phyloP scores from a whole-genome alignment of 2,329 filamentous ascomycete genomes.

The Davidsoniella eucalypti region DNA sequence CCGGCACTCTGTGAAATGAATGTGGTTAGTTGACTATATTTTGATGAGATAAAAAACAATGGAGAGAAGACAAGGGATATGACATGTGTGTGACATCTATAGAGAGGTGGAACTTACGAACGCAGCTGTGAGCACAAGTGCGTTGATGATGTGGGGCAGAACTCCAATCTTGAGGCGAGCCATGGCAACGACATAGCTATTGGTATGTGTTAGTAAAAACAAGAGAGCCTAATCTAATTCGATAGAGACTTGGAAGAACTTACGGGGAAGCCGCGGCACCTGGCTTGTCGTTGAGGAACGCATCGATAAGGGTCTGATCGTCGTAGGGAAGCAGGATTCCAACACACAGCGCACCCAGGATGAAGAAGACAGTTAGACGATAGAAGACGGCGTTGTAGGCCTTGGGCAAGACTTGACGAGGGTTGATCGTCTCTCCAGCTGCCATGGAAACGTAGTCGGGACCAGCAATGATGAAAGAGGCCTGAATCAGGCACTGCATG shows the following conservation, averaged over 20 bases:
- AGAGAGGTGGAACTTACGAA: constrained; percentile 3
- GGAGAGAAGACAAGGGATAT: constrained; percentile 21
- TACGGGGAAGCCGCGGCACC: constrained; percentile 54
- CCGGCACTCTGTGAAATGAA: constrained; percentile 29
- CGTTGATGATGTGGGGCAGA: constrained; percentile 57
- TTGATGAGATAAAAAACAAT: not conserved
- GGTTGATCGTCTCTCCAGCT: constrained; percentile 56
- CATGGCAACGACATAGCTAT: constrained; percentile 43
- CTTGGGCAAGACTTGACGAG: constrained; percentile 50
- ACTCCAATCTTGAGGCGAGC: constrained; percentile 44
- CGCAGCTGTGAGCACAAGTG: constrained; percentile 46
- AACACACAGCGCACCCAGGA: constrained; percentile 55
- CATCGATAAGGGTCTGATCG: constrained; percentile 42
- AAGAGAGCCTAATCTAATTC: no score
- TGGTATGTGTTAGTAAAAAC: not conserved
- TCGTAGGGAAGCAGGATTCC: constrained; percentile 57
- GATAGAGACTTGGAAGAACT: not conserved
- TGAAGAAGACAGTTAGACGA: constrained; percentile 58
- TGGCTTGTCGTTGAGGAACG: constrained; percentile 40
- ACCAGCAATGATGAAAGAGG: constrained; percentile 50
- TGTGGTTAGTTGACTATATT: no score
- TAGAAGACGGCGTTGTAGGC: constrained; percentile 71
- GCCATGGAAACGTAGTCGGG: constrained; percentile 54
- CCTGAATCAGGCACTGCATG: constrained; percentile 45
- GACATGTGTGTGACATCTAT: not conserved